Evolutionary conservation across 2,329 filamentous ascomycete genomes (phyloP).

Genomic region (Arthrobotrys conoides): DNA sequence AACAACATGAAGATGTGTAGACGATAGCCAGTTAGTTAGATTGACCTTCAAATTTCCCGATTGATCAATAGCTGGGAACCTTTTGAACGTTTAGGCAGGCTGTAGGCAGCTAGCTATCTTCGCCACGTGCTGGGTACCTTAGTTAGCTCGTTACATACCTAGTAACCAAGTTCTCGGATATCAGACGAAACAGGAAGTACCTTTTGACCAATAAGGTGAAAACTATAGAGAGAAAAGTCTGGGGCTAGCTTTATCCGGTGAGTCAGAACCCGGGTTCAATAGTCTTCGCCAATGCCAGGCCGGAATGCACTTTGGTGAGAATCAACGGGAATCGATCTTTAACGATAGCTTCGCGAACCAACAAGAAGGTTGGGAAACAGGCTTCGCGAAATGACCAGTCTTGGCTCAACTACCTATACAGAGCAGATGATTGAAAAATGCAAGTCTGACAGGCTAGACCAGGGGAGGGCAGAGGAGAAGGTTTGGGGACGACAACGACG

Average conservation of each 20-base stretch:
- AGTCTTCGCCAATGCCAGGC: constrained; percentile 36
- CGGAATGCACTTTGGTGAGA: constrained; percentile 21
- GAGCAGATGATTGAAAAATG: background rate
- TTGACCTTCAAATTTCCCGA: background rate
- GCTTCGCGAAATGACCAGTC: background rate
- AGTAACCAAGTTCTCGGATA: background rate
- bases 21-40: background rate
- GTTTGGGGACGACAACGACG: background rate
- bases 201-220: constrained; percentile 1
- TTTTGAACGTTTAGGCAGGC: background rate
- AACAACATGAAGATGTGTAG: constrained; percentile 3
- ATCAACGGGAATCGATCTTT: background rate
- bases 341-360: constrained; percentile 5
- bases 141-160: background rate
- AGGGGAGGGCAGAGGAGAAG: background rate
- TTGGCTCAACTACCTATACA: background rate
- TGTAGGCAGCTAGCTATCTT: background rate
- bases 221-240: background rate
- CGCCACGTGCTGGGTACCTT: background rate
- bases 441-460: background rate
- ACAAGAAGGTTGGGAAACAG: background rate
- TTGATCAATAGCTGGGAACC: background rate
- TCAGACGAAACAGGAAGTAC: background rate
- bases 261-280: constrained; percentile 3
- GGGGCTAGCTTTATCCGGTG: constrained; percentile 5